Percentiles rank a stretch among this genome's conserved stretches.
Evolutionary conservation across 2,329 filamentous ascomycete genomes (phyloP).

Genomic region (Colletotrichum noveboracense): DNA sequence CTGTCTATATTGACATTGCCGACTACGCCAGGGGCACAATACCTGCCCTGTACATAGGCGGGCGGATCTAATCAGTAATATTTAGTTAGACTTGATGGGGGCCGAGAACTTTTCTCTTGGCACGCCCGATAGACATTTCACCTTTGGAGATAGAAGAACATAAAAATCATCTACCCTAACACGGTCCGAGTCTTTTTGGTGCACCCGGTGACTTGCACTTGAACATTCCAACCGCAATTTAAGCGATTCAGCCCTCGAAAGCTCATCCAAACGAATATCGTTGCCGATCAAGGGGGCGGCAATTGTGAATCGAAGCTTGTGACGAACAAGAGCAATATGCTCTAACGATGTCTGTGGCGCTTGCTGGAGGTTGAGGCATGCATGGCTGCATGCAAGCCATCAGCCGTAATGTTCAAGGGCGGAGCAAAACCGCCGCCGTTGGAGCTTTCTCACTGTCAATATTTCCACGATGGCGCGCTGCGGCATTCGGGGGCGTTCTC

Average conservation of each 20-base stretch:
- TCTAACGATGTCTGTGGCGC: neutral
- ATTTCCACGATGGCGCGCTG: neutral
- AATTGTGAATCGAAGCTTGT: neutral
- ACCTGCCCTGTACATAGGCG: neutral
- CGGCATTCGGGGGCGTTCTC: neutral
- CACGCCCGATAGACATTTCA: neutral
- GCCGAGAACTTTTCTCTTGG: neutral
- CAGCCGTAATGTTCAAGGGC: neutral
- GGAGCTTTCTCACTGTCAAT: neutral
- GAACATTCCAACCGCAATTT: neutral
- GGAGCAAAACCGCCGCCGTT: neutral
- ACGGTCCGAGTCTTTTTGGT: neutral
- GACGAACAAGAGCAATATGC: neutral
- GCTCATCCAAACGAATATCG: neutral
- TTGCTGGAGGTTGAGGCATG: neutral
- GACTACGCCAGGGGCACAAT: neutral
- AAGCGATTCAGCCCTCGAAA: neutral
- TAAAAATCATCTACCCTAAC: neutral
- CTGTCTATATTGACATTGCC: neutral
- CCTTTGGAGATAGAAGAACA: conserved; percentile 6
- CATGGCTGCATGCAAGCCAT: neutral
- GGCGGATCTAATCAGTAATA: neutral
- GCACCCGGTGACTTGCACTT: neutral
- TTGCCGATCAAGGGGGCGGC: conserved; percentile 4
- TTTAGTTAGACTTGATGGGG: neutral